Percentiles rank a stretch among this genome's conserved stretches.
These are phyloP conservation scores for Vanrija pseudolonga DNA, from an alignment of 1,284 basidiomycete species.

Conservation along the genomic window DNA sequence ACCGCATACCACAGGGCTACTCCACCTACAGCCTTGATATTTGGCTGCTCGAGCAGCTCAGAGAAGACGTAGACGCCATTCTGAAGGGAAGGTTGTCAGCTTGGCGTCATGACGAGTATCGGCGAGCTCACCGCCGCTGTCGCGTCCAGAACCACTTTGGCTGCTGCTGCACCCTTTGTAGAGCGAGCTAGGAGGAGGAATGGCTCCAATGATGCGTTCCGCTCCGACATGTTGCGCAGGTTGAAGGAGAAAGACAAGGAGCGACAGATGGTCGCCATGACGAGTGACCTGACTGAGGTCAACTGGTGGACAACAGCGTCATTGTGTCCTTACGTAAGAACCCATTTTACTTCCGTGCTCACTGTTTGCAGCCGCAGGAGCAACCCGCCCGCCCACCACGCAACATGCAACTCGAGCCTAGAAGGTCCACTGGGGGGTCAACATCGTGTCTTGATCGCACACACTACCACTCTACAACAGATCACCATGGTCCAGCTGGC, in stretches of 20 bases:
- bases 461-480: too few species aligned
- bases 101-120: neutral
- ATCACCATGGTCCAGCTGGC: conserved; percentile 9
- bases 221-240: conserved; percentile 21
- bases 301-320: too few species aligned
- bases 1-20: neutral
- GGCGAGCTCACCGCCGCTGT: conserved; percentile 60
- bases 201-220: conserved; percentile 60
- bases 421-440: too few species aligned
- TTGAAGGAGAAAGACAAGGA: neutral
- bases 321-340: too few species aligned
- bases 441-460: too few species aligned
- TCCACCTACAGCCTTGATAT: conserved; percentile 69
- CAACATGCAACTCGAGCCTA: too few species aligned
- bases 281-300: too few species aligned
- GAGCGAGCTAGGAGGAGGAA: conserved; percentile 85
- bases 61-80: conserved; percentile 86
- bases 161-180: conserved; percentile 83
- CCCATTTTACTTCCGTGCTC: too few species aligned
- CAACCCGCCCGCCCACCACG: too few species aligned
- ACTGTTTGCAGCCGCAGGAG: too few species aligned
- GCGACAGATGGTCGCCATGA: too few species aligned
- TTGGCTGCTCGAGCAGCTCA: conserved; percentile 75
- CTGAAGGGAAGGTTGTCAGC: conserved; percentile 27
- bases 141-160: conserved; percentile 79